Conservation (phyloP, 2,329 filamentous ascomycete species). For the Talaromyces sp. region DNA sequence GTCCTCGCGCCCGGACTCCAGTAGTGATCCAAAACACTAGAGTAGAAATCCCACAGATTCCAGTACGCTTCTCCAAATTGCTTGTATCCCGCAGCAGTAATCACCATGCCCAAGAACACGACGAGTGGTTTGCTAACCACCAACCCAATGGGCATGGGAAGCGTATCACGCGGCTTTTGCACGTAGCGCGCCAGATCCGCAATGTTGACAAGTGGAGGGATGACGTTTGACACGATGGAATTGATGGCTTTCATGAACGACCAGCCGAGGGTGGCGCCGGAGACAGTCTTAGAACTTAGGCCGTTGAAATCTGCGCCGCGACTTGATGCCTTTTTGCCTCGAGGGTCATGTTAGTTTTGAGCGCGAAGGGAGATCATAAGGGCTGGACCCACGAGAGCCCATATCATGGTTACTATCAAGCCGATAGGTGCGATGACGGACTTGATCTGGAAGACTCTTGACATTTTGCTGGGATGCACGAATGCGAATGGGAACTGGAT, state of each 20-base stretch:
- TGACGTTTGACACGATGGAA: conserved; percentile 8
- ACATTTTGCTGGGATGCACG: conserved; percentile 15
- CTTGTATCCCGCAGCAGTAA: conserved; percentile 15
- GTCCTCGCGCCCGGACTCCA: conserved; percentile 12
- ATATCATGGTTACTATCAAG: conserved; percentile 11
- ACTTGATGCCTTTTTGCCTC: conserved; percentile 3
- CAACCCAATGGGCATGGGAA: conserved; percentile 13
- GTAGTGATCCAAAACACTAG: conserved; percentile 9
- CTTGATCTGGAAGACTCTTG: conserved; percentile 10
- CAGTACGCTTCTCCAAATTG: conserved; percentile 16
- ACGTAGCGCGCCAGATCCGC: conserved; percentile 12
- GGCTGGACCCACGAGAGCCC: conserved; percentile 7
- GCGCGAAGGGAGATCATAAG: background rate
- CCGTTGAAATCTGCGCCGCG: conserved; percentile 14
- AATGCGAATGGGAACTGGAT: conserved; percentile 16
- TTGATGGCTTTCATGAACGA: conserved; percentile 15
- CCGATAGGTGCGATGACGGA: conserved; percentile 12
- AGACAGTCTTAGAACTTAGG: background rate
- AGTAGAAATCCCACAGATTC: conserved; percentile 16
- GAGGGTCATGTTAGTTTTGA: background rate
- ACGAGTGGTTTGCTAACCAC: conserved; percentile 14
- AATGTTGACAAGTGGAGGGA: conserved; percentile 9
- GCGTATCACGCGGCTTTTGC: conserved; percentile 6
- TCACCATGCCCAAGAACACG: conserved; percentile 11
- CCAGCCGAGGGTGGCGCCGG: conserved; percentile 9